Evolutionary conservation across 2,329 filamentous ascomycete genomes (phyloP).

Genomic region (Apiospora arundinis): DNA sequence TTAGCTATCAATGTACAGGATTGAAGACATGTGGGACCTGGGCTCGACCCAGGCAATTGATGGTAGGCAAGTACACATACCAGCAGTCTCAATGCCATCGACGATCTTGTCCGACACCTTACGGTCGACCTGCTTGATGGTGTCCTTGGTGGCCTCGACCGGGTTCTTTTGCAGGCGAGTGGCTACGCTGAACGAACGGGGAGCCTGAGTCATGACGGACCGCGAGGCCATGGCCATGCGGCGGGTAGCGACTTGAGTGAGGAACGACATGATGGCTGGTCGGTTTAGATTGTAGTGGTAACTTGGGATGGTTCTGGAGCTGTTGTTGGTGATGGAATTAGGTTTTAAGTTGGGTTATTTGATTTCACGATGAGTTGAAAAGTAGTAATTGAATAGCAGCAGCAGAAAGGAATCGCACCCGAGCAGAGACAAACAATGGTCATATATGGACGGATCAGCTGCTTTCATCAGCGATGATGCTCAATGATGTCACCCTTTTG

Average conservation of each 20-base stretch:
- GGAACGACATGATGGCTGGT: slow-evolving; percentile 57
- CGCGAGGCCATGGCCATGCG: slow-evolving; percentile 47
- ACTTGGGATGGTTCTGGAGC: not conserved
- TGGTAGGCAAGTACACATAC: slow-evolving; percentile 52
- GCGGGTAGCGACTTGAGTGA: slow-evolving; percentile 54
- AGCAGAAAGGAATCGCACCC: not conserved
- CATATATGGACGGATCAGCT: slow-evolving; percentile 6
- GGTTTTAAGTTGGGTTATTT: not conserved
- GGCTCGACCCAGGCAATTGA: too few species aligned
- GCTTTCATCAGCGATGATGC: slow-evolving; percentile 8
- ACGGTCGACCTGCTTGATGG: slow-evolving; percentile 64
- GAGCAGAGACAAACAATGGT: not conserved
- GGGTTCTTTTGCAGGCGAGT: slow-evolving; percentile 53
- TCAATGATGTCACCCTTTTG: slow-evolving; percentile 11
- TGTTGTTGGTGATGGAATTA: not conserved
- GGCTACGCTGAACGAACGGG: slow-evolving; percentile 59
- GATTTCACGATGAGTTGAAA: not conserved
- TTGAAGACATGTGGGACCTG: too few species aligned
- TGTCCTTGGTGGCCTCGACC: slow-evolving; percentile 64
- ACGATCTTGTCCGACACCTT: slow-evolving; percentile 66
- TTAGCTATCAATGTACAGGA: slow-evolving; percentile 25
- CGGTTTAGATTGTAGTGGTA: not conserved
- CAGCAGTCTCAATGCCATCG: slow-evolving; percentile 63
- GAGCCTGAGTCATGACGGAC: slow-evolving; percentile 46
- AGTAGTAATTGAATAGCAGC: not conserved